phyloP scores from a whole-genome alignment of 2,329 filamentous ascomycete genomes.

The Pestalotiopsis sp. region DNA sequence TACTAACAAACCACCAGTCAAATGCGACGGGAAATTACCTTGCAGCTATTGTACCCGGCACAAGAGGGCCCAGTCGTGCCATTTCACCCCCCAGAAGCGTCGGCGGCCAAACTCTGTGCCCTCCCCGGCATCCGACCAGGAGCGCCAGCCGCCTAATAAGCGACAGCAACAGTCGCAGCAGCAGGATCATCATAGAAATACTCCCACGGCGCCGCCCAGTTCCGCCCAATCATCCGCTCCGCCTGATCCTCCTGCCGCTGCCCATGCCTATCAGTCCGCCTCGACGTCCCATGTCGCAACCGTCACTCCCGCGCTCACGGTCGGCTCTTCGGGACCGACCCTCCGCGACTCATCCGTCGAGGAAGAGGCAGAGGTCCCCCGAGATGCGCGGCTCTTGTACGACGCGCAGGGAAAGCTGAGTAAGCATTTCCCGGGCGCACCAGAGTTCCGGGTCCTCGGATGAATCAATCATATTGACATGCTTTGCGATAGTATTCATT shows the following conservation, averaged over 20 bases:
- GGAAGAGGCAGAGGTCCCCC: slow-evolving; percentile 57
- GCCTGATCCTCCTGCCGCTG: not conserved
- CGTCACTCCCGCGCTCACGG: not conserved
- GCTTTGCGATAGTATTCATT: slow-evolving; percentile 42
- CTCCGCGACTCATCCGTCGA: slow-evolving; percentile 35
- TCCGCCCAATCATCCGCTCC: slow-evolving; percentile 13
- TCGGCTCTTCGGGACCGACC: slow-evolving; percentile 16
- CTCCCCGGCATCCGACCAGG: slow-evolving; percentile 13
- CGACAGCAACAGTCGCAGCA: not conserved
- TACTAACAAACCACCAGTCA: slow-evolving; percentile 35
- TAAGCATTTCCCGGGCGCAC: slow-evolving; percentile 11
- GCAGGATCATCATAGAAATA: not conserved
- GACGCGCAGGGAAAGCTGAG: slow-evolving; percentile 55
- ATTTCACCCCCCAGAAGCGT: slow-evolving; percentile 47
- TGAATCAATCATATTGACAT: not conserved
- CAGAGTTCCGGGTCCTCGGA: not conserved
- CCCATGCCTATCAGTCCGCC: not conserved
- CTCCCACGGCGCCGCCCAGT: not conserved
- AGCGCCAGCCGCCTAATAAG: not conserved
- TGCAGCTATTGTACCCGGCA: slow-evolving; percentile 52
- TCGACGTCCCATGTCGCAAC: not conserved
- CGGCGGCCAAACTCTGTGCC: slow-evolving; percentile 30
- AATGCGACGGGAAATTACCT: slow-evolving; percentile 55
- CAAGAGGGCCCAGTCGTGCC: slow-evolving; percentile 44
- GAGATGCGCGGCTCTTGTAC: slow-evolving; percentile 52